These are phyloP conservation scores for Colletotrichum sp. DNA, from an alignment of 2,329 filamentous ascomycete species.

Conservation along the genomic window DNA sequence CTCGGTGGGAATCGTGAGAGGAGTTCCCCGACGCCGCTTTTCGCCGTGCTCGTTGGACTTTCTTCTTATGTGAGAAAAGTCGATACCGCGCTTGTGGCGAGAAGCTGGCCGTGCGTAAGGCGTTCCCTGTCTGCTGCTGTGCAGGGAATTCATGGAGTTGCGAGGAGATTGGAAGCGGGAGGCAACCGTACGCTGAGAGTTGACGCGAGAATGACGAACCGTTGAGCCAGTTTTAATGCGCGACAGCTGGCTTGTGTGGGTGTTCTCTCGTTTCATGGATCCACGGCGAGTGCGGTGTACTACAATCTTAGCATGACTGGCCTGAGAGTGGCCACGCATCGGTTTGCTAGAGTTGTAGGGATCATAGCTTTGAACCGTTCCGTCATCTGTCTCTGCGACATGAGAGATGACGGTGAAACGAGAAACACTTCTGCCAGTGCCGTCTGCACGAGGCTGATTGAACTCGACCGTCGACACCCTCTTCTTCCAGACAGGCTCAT, in stretches of 20 bases:
- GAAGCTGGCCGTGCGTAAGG: conserved; percentile 45
- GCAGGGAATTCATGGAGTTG: conserved; percentile 55
- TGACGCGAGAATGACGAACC: conserved; percentile 25
- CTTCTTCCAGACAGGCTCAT: conserved; percentile 61
- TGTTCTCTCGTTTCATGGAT: conserved; percentile 31
- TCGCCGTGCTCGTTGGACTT: conserved; percentile 25
- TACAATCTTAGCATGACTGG: conserved; percentile 69
- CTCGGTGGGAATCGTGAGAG: neutral
- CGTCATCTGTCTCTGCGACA: conserved; percentile 54
- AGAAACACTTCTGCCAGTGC: conserved; percentile 60
- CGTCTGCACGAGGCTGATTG: conserved; percentile 47
- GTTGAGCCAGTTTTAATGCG: conserved; percentile 41
- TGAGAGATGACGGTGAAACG: conserved; percentile 71
- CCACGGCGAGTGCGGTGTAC: conserved; percentile 59
- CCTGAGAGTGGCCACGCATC: conserved; percentile 49
- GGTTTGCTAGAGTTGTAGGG: conserved; percentile 75
- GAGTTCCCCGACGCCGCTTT: conserved; percentile 4
- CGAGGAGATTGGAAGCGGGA: conserved; percentile 37
- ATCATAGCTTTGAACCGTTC: conserved; percentile 74
- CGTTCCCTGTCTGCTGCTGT: conserved; percentile 48
- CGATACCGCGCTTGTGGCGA: conserved; percentile 57
- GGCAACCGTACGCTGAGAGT: conserved; percentile 35
- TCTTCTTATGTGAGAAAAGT: conserved; percentile 57
- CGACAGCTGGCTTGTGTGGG: conserved; percentile 35
- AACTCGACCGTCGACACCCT: conserved; percentile 68